Evolutionary conservation across 2,329 filamentous ascomycete genomes (phyloP), one percentile per base, ranked within the genome.

Genomic region (Xylaria sp.): DNA sequence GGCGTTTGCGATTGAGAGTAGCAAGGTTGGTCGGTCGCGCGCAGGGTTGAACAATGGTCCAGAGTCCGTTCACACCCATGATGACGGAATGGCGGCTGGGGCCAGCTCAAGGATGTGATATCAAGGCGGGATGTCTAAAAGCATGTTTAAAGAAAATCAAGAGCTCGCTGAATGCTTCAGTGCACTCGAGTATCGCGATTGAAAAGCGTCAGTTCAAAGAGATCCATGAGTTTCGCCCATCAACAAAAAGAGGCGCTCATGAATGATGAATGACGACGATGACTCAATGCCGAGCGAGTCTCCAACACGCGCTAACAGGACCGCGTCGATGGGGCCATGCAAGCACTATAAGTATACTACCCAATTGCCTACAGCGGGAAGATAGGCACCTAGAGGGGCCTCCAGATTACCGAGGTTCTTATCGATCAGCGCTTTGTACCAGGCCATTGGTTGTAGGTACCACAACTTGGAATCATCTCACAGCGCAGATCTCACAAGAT

Each of bases 11-110:
- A 80, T 98, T 98, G 69, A 99, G 89, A 15, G 95, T 97, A 75
- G 97, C 94, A 75, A 99, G 91, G 80, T 97, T 97, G 71, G 97
- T 97, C 23, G 96, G 97, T 44, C 96, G 92, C 57, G 96, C 96
- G 79, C 94, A 97, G 54, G 96, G 96, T 82, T 97, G 93, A 72
- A 98, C 86, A 61, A 99, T 93, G 71, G 93, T 95, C 96, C 96
- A 99, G 73, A 99, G 93, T 73, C 94, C 94, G 78, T 95, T 97
- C 72, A 99, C 96, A 90, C 96, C 96, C 96, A 99, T 99, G 77
- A 62, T 63, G 56, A 62, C 62, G 63, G 63, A 61, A 36, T 66
- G 66, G 59, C 38, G 13, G 53, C 59, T 15, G 13, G n/a, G 46
- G 64, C 64, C 69, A 69, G 56, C 58, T 57, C 49, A 48, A 36